Evolutionary conservation across 2,329 filamentous ascomycete genomes (phyloP).

Genomic region (Myriosclerotinia scirpicola): DNA sequence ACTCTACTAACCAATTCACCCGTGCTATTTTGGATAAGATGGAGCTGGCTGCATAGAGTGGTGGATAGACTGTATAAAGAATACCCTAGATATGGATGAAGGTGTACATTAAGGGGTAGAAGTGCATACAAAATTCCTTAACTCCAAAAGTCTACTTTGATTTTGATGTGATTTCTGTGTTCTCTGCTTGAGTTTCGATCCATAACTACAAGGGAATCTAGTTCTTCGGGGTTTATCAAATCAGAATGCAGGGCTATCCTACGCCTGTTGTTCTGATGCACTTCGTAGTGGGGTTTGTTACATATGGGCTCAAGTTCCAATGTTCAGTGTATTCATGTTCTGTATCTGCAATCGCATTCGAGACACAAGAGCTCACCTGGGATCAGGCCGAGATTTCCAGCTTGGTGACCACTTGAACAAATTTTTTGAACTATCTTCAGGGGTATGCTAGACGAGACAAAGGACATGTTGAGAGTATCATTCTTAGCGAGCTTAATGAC

Average conservation of each 20-base stretch:
- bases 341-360: background rate
- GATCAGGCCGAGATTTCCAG: background rate
- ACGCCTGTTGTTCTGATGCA: background rate
- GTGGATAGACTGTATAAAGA: conserved; percentile 35
- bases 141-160: background rate
- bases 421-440: background rate
- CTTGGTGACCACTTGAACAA: background rate
- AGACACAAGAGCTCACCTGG: background rate
- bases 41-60: conserved; percentile 56
- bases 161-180: background rate
- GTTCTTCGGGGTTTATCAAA: background rate
- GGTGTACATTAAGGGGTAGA: conserved; percentile 35
- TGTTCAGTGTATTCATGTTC: background rate
- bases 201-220: background rate
- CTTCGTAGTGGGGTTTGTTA: background rate
- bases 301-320: background rate
- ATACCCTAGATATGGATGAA: conserved; percentile 24
- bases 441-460: background rate
- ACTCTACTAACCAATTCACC: conserved; percentile 93
- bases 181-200: background rate
- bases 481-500: background rate
- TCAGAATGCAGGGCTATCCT: background rate
- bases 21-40: conserved; percentile 92
- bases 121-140: conserved; percentile 34
- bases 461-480: background rate